Evolutionary conservation across 176 grass and related monocot genomes (phyloP), one percentile per base, ranked within the genome.

Genomic region (Carex pumila): DNA sequence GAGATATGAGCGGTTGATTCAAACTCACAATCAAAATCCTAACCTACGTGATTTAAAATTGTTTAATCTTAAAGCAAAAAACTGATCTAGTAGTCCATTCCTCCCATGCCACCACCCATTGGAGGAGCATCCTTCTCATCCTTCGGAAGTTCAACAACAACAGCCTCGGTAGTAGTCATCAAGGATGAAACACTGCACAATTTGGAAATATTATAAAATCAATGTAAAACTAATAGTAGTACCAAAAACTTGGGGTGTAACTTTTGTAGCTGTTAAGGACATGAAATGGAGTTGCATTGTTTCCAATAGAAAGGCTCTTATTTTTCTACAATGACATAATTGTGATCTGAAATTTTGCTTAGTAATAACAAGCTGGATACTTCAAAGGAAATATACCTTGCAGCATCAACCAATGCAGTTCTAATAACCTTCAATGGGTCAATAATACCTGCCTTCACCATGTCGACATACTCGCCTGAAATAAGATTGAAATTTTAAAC

Each of bases 401-500:
- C 96, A 61, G 96, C 96, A 90, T 99, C 96, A 79, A 95, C 91
- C 84, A 99, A 90, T 0, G 96, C 96, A 89, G 96, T 99, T 88
- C 96, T 93, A 49, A 99, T 99, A 47, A 99, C 96, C 82, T 99
- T 99, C 71, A 99, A 89, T 5, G 96, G 93, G 21, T 99, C 96
- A n/a, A 99, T 94, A 69, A 99, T 99, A 87, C 96, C 96, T 0
- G 88, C 86, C 83, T 99, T 99, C 6, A 99, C 93, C 96, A 99
- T 95, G 85, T 99, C 96, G 1, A 99, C 93, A 18, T 99, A 99
- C 69, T 99, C 96, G 18, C 88, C 96, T 99, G 71, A 10, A 36
- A 11, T 2, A 75, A 64, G 50, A 61, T 61, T 39, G 58, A 36
- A 53, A 57, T 0, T 55, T 79, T 7, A 57, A 68, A 14, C 1